Base-by-base conservation (phyloP, 2,329 filamentous ascomycete genomes). In the Hypoxylon sp. region DNA sequence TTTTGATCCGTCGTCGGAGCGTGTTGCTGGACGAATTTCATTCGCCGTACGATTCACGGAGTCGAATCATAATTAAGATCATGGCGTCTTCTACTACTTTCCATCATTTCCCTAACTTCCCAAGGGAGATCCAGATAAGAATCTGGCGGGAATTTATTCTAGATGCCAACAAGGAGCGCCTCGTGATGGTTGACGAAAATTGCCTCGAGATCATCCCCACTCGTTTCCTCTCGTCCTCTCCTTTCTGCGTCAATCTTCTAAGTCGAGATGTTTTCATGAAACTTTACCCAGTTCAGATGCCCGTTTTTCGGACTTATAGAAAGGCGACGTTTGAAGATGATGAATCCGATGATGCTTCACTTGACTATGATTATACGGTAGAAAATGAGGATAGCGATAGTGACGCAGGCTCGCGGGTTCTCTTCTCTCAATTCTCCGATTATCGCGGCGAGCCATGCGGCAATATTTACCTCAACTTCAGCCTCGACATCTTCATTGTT, bases 111-210 rank as follows among this genome's bases (percentile, higher is more conserved):
- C n/a, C 49, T 9, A 9, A 7, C 2, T 23, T 49, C 11, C 23
- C 45, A 14, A 28, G 5, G 19, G 45, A 49, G 45, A 4, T 49
- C 45, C 45, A 49, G 21, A 14, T 7, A 7, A 10, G 21, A 11
- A 49, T 49, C 45, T 49, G 45, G 45, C 4, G 7, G 13, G 21
- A n/a, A 49, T 25, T 49, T 14, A 25, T 49, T 10, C 45, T 49
- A 2, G 19, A 25, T 14, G 14, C 38, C 9, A 43, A 43, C 38
- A 43, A 43, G 17, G 38, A 43, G 14, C 38, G 38, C 17, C 38
- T 43, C 10, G 38, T 43, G 7, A 43, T 43, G 38, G 7, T 43
- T 43, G 38, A 43, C 14, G 38, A 43, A 21, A 17, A 19, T 4
- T 4, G 2, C 38, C n/a, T n/a, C 21, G 38, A 43, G 9, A 43